Percentiles rank a stretch among this genome's conserved stretches.
Conservation (phyloP, 2,329 filamentous ascomycete genomes). For the Fusarium sarcochroum region DNA sequence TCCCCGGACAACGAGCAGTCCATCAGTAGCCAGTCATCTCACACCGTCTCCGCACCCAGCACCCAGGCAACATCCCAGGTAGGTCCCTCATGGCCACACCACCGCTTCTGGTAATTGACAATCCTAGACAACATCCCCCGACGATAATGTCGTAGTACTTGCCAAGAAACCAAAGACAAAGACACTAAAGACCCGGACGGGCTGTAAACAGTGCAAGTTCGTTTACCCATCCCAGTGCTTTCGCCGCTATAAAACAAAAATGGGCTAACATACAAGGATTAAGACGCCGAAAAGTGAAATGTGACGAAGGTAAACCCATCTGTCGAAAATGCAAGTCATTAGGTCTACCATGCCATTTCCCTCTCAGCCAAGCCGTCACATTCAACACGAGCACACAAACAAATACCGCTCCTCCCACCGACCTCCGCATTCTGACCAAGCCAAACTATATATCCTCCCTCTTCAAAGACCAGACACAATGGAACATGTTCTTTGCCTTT, state of each 20-base stretch:
- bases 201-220: constrained; percentile 45
- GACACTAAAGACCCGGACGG: constrained; percentile 40
- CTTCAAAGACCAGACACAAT: constrained; percentile 43
- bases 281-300: constrained; percentile 46
- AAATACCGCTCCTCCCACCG: not conserved
- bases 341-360: constrained; percentile 31
- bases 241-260: too few relatives aligned
- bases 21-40: too few relatives aligned
- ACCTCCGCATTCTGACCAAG: constrained; percentile 32
- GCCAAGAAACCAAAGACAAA: constrained; percentile 28
- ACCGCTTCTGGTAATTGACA: not conserved
- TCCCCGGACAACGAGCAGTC: too few relatives aligned
- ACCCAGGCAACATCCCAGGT: too few relatives aligned
- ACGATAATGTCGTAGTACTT: constrained; percentile 27
- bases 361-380: constrained; percentile 12
- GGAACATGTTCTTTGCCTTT: constrained; percentile 42
- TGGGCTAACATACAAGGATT: not conserved
- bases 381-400: not conserved
- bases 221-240: constrained; percentile 2
- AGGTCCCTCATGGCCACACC: not conserved
- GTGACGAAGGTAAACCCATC: constrained; percentile 41
- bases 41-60: too few relatives aligned
- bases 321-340: constrained; percentile 35
- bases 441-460: constrained; percentile 32
- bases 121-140: constrained; percentile 26